These are phyloP conservation scores for Scutellaria baicalensis DNA, from an alignment of 257 asterid species.

Conservation along the genomic window DNA sequence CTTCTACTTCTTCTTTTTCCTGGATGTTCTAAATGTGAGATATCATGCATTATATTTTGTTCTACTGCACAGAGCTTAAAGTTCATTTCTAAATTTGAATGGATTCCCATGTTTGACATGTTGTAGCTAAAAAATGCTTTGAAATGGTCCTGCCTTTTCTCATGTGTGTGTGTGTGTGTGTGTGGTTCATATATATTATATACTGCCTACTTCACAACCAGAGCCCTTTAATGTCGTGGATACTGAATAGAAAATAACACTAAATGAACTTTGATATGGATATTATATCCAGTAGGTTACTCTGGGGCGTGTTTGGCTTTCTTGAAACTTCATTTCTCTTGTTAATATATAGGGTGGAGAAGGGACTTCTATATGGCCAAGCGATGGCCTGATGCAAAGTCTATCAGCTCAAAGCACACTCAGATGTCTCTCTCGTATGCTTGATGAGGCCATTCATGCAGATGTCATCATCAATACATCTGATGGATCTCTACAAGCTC, in stretches of 20 bases:
- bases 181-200: background rate
- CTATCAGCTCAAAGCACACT: constrained; percentile 66
- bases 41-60: background rate
- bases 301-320: background rate
- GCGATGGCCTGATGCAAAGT: constrained; percentile 53
- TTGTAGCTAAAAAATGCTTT: background rate
- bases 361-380: constrained; percentile 71
- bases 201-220: background rate
- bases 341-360: constrained; percentile 60
- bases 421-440: constrained; percentile 80
- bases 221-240: background rate
- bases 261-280: no score
- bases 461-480: constrained; percentile 80
- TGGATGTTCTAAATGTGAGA: constrained; percentile 41
- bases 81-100: background rate
- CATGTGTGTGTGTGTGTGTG: no score
- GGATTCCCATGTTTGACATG: background rate
- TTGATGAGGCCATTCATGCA: constrained; percentile 66
- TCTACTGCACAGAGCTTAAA: background rate
- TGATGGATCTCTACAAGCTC: constrained; percentile 63
- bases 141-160: no score
- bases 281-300: background rate
- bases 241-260: no score
- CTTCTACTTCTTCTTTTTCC: no score
- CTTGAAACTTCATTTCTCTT: constrained; percentile 2